phyloP scores from a whole-genome alignment of 768 basidiomycete species.

The Dioszegia aurantiaca region DNA sequence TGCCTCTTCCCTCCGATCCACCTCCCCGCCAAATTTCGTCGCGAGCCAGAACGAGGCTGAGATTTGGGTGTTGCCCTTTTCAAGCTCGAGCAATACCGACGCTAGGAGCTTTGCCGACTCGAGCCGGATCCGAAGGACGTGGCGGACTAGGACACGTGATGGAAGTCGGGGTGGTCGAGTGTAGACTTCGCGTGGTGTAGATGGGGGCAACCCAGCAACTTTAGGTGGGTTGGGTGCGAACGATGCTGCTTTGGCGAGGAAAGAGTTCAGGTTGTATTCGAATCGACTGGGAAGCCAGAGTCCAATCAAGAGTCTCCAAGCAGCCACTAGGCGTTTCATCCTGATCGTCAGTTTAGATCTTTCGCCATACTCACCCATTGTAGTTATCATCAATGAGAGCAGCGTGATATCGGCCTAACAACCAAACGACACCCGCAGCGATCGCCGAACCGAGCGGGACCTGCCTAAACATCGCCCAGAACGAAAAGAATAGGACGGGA shows the following conservation, averaged over 20 bases:
- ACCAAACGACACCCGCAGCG: slow-evolving; percentile 67
- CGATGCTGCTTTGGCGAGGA: slow-evolving; percentile 49
- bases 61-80: slow-evolving; percentile 49
- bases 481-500: slow-evolving; percentile 73
- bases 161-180: slow-evolving; percentile 57
- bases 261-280: slow-evolving; percentile 73
- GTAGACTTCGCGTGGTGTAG: slow-evolving; percentile 29
- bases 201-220: slow-evolving; percentile 35
- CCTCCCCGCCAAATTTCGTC: slow-evolving; percentile 35
- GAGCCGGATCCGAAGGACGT: slow-evolving; percentile 80
- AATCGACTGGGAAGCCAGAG: slow-evolving; percentile 83
- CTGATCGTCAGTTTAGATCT: slow-evolving; percentile 54
- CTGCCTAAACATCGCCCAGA: slow-evolving; percentile 81
- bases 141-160: slow-evolving; percentile 78
- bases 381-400: slow-evolving; percentile 83
- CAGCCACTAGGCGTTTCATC: slow-evolving; percentile 78
- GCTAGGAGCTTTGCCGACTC: slow-evolving; percentile 76
- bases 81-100: slow-evolving; percentile 66
- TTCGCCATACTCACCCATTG: slow-evolving; percentile 61
- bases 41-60: slow-evolving; percentile 53
- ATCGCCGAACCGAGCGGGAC: slow-evolving; percentile 70
- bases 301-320: slow-evolving; percentile 96
- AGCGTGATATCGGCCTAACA: slow-evolving; percentile 81
- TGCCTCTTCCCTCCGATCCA: slow-evolving; percentile 18
- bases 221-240: slow-evolving; percentile 40